phyloP scores from a whole-genome alignment of 352 stramenopile species.

The Globisporangium polare region DNA sequence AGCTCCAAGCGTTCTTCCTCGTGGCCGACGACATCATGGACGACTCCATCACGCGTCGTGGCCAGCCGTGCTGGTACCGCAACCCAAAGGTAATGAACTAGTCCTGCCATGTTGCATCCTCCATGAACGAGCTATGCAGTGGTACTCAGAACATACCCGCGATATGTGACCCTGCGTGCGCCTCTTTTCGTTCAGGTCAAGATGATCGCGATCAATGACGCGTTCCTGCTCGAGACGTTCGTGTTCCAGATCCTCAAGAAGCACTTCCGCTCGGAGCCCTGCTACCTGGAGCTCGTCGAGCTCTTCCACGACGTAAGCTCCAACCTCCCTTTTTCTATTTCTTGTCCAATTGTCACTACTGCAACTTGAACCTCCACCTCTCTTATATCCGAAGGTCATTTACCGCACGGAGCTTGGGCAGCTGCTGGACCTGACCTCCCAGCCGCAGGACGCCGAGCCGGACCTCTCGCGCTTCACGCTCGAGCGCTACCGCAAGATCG shows the following conservation, averaged over 20 bases:
- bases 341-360: too few relatives aligned
- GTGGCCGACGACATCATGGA: constrained; percentile 99
- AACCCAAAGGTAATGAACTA: constrained; percentile 36
- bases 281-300: constrained; percentile 94
- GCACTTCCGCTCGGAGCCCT: constrained; percentile 74
- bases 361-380: too few relatives aligned
- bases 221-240: constrained; percentile 93
- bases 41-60: constrained; percentile 91
- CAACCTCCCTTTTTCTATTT: background rate
- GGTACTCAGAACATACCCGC: too few relatives aligned
- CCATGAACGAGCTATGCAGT: background rate
- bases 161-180: too few relatives aligned
- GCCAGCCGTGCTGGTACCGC: constrained; percentile 97
- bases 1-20: constrained; percentile 98
- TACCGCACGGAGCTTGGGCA: constrained; percentile 97
- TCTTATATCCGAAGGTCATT: constrained; percentile 72
- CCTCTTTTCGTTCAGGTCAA: too few relatives aligned
- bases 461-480: constrained; percentile 93
- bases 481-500: constrained; percentile 92
- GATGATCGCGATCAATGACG: constrained; percentile 97
- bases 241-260: constrained; percentile 90
- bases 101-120: background rate
- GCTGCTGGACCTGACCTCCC: constrained; percentile 88
- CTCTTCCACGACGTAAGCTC: constrained; percentile 89
- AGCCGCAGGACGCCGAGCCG: constrained; percentile 73